Evolutionary conservation across 306 rosid genomes (phyloP), one percentile per base, ranked within the genome.

Genomic region (Vigna unguiculata): DNA sequence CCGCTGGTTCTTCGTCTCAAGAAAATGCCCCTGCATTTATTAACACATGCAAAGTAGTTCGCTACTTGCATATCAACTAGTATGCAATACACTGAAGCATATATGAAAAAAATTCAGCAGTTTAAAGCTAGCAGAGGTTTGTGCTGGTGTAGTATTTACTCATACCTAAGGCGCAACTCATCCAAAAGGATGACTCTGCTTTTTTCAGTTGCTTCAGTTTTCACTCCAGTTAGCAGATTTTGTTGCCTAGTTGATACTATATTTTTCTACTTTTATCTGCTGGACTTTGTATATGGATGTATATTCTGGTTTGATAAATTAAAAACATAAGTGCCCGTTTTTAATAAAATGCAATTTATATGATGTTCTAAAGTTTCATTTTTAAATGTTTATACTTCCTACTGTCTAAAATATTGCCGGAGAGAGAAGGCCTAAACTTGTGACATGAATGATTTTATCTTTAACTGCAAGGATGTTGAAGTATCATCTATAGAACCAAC

Each of bases 1-100:
- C 30, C 19, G 22, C 15, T 43, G 40, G 71, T 59, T 72, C 72
- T 72, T 64, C 55, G 25, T 66, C 64, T 53, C 47, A 57, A 68
- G 4, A 28, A 28, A 4, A 3, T 28, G 32, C n/a, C 28, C 28
- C 28, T 25, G 28, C 41, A 36, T 36, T 36, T 36, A 7, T 32
- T 32, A 0, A 4, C 34, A 30, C 34, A 2, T 5, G 5, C 34
- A 2, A 17, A 3, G 30, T 24, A 43, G 62, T 71, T 71, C 20
- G 59, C 46, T 40, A 46, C 24, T 25, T 45, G 47, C 41, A n/a
- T 40, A 38, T 16, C n/a, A 60, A 25, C 41, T 14, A 30, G 67
- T 60, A 15, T 60, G 67, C 38, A 25, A 3, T 12, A 25, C 36
- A 57, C 4, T 25, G 6, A 58, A 28, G 19, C 41, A 58, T 58